Conservation (phyloP, 805 yeast species). For the Cyberlindnera xylosilytica region DNA sequence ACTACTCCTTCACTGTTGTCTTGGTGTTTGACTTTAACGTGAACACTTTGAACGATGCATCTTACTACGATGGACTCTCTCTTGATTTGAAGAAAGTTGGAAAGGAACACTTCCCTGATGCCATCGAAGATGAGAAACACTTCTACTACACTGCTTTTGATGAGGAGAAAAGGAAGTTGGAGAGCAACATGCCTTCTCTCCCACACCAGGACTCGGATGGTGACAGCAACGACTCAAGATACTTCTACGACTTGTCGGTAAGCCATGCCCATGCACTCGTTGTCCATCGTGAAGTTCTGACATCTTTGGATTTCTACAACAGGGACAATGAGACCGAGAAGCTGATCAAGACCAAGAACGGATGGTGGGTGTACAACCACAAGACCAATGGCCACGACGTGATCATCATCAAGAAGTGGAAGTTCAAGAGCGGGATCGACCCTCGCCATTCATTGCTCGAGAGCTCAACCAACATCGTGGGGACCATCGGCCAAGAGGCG, state of each 20-base stretch:
- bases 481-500: conserved; percentile 23
- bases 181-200: conserved; percentile 21
- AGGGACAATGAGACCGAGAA: conserved; percentile 15
- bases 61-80: conserved; percentile 14
- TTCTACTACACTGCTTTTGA: conserved; percentile 21
- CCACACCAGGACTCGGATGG: conserved; percentile 12
- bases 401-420: conserved; percentile 21
- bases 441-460: conserved; percentile 13
- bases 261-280: conserved; percentile 13
- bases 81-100: conserved; percentile 8
- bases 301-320: conserved; percentile 2
- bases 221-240: conserved; percentile 11
- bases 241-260: conserved; percentile 13
- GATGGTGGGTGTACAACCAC: conserved; percentile 26
- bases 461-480: conserved; percentile 19
- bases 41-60: conserved; percentile 15
- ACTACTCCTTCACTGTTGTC: conserved; percentile 6
- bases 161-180: conserved; percentile 1
- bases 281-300: conserved; percentile 21
- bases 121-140: conserved; percentile 1
- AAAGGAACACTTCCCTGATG: conserved; percentile 11
- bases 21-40: conserved; percentile 20
- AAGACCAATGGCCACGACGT: conserved; percentile 6
- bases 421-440: conserved; percentile 6
- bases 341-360: conserved; percentile 19